Percentiles rank a stretch among this genome's conserved stretches.
Conservation (phyloP, 2,329 filamentous ascomycete genomes). For the Cladosporium oxysporum region DNA sequence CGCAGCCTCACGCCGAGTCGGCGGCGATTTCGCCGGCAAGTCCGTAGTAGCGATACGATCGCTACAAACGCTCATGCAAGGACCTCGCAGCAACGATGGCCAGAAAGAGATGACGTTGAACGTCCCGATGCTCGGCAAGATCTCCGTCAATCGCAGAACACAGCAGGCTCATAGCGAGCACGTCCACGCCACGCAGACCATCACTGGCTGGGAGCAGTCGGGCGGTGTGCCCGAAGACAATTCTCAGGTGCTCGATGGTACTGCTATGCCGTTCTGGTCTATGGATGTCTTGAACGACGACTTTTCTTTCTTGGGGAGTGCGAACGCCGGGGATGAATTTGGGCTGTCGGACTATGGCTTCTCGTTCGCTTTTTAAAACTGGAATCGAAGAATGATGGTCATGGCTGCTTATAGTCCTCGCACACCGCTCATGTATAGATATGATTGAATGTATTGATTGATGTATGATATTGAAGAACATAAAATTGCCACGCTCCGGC, state of each 20-base stretch:
- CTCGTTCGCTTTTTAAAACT: neutral
- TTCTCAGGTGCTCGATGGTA: neutral
- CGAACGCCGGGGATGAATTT: neutral
- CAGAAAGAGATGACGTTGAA: conserved; percentile 12
- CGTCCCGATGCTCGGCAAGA: conserved; percentile 7
- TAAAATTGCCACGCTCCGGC: neutral
- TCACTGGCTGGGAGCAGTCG: conserved; percentile 9
- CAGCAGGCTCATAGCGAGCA: neutral
- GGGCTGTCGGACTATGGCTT: neutral
- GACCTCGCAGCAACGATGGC: neutral
- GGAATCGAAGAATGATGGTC: neutral
- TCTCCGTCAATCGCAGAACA: conserved; percentile 2
- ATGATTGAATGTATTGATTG: neutral
- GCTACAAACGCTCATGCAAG: conserved; percentile 24
- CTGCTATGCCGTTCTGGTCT: conserved; percentile 9
- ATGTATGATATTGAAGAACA: neutral
- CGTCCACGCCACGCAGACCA: neutral
- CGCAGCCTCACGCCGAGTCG: conserved; percentile 22
- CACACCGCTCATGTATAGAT: neutral
- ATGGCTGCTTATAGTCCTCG: too few relatives aligned
- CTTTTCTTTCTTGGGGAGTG: conserved; percentile 1
- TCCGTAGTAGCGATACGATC: conserved; percentile 27
- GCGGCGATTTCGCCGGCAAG: conserved; percentile 27
- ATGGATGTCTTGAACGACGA: conserved; percentile 16
- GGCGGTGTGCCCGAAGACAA: neutral